These are phyloP conservation scores for Knoxia roxburghii DNA, from an alignment of 257 asterid species.

Conservation along the genomic window DNA sequence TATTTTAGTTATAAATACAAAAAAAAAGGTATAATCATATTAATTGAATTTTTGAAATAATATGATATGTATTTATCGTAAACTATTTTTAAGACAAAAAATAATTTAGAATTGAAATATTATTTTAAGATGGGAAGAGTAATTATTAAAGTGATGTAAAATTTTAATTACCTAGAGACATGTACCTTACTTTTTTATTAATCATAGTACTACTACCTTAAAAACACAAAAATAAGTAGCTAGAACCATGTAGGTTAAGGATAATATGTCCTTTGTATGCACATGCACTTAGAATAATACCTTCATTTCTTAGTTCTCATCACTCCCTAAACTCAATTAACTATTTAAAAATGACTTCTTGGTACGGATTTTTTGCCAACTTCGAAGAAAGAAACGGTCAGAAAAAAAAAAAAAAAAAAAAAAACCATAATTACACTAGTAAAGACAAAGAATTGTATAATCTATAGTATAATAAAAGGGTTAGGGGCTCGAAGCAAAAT, in stretches of 20 bases:
- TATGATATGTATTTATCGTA: too few species aligned
- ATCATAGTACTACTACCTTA: not conserved
- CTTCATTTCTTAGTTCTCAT: not conserved
- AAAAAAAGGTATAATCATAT: too few species aligned
- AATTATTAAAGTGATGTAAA: not conserved
- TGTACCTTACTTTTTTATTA: not conserved
- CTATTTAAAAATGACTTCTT: too few species aligned
- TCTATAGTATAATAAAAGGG: not conserved
- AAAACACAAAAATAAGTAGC: not conserved
- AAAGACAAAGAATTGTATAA: not conserved
- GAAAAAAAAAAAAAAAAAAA: not conserved
- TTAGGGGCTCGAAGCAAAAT: conserved; percentile 53
- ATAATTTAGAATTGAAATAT: too few species aligned
- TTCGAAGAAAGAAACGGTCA: too few species aligned
- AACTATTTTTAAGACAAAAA: too few species aligned
- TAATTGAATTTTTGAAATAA: too few species aligned
- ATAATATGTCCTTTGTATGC: not conserved
- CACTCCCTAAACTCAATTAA: not conserved
- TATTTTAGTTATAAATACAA: too few species aligned
- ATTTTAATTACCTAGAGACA: not conserved
- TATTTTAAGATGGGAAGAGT: too few species aligned
- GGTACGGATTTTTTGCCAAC: too few species aligned
- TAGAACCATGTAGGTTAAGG: too few species aligned
- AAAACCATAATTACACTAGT: not conserved
- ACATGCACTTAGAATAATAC: not conserved